Percentiles rank a stretch among this genome's conserved stretches.
These are phyloP conservation scores for Fusarium abutilonis DNA, from an alignment of 2,329 filamentous ascomycete genomes.

Conservation along the genomic window DNA sequence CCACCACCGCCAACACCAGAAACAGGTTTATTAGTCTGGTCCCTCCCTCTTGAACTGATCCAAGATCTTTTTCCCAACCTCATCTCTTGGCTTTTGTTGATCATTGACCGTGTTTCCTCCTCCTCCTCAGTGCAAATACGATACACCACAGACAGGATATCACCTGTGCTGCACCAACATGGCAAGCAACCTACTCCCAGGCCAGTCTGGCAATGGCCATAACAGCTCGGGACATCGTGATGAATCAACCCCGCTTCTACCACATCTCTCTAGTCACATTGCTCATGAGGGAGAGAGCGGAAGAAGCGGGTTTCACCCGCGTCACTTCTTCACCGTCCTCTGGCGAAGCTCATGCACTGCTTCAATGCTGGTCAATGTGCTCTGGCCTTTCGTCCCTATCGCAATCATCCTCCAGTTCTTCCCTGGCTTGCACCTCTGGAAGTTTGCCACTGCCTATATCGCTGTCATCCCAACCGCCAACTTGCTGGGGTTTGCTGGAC, in stretches of 20 bases:
- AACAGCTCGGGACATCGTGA: conserved; percentile 16
- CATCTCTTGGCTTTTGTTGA: neutral
- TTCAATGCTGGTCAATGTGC: conserved; percentile 58
- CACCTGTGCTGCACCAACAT: neutral
- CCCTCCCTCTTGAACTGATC: neutral
- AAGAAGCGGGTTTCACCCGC: conserved; percentile 54
- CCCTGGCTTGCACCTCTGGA: conserved; percentile 52
- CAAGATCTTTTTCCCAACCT: conserved; percentile 4
- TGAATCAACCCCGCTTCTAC: conserved; percentile 47
- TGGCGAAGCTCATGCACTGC: conserved; percentile 56
- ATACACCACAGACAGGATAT: neutral
- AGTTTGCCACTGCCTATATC: conserved; percentile 59
- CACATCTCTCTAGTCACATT: conserved; percentile 32
- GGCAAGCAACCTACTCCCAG: conserved; percentile 25
- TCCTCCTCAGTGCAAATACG: neutral
- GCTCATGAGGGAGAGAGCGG: conserved; percentile 57
- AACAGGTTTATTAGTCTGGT: conserved; percentile 15
- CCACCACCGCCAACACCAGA: conserved; percentile 24
- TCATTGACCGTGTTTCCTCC: neutral
- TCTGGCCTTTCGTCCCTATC: conserved; percentile 60
- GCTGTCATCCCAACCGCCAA: conserved; percentile 62
- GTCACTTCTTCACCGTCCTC: conserved; percentile 55
- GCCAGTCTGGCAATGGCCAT: conserved; percentile 14
- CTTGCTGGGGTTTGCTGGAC: conserved; percentile 57
- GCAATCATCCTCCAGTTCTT: conserved; percentile 55